Conservation (phyloP, 805 yeast genomes). For the Suhomyces pyralidae region DNA sequence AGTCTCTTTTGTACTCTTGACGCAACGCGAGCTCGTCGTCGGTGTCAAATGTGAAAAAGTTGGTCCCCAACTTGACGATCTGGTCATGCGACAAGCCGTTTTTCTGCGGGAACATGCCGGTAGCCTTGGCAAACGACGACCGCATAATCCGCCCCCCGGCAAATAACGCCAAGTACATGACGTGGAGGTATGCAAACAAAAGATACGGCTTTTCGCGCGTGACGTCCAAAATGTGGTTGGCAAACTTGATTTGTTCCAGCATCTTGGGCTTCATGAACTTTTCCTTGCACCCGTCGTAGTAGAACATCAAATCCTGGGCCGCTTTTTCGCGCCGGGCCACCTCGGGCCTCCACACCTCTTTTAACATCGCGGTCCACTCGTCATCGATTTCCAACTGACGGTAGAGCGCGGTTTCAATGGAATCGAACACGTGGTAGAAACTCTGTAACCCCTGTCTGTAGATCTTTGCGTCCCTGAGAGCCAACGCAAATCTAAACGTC, state of each 20-base stretch:
- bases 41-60: conserved; percentile 67
- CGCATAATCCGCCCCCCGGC: conserved; percentile 81
- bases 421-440: conserved; percentile 64
- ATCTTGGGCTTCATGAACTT: conserved; percentile 59
- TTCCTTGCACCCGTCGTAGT: conserved; percentile 52
- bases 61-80: conserved; percentile 59
- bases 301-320: conserved; percentile 62
- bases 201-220: conserved; percentile 65
- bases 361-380: conserved; percentile 47
- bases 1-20: conserved; percentile 66
- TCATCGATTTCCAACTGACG: conserved; percentile 41
- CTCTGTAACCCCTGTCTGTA: conserved; percentile 79
- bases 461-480: conserved; percentile 69
- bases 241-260: conserved; percentile 60
- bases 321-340: conserved; percentile 59
- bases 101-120: conserved; percentile 73
- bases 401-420: conserved; percentile 55
- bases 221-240: conserved; percentile 53
- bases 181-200: conserved; percentile 78
- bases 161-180: conserved; percentile 77
- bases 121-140: conserved; percentile 60
- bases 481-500: conserved; percentile 68
- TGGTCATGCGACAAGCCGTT: conserved; percentile 65
- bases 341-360: conserved; percentile 65
- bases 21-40: conserved; percentile 66